A percentile compares a stretch with the other conserved stretches of the same genome.
Evolutionary conservation across 2,329 filamentous ascomycete species (phyloP).

Genomic region (Neoscytalidium dimidiatum): DNA sequence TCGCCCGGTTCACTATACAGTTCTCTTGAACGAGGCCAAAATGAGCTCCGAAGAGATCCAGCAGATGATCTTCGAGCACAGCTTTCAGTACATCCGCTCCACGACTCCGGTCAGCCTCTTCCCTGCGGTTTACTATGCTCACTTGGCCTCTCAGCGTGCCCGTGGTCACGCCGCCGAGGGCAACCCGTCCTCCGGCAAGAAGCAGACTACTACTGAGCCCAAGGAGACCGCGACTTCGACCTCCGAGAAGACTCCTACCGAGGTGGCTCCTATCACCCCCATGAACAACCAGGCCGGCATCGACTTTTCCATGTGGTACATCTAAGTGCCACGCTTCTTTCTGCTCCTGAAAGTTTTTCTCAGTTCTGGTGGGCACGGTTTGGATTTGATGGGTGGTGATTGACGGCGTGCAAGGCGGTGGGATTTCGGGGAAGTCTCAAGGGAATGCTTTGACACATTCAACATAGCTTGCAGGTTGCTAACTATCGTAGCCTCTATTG

Average conservation of each 20-base stretch:
- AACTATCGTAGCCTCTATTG: no score
- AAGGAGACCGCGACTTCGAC: constrained; percentile 31
- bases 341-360: background rate
- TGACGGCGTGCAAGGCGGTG: background rate
- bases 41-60: constrained; percentile 71
- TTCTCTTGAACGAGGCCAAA: constrained; percentile 78
- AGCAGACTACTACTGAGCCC: constrained; percentile 21
- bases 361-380: background rate
- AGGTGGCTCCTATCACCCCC: constrained; percentile 42
- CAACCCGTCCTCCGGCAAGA: constrained; percentile 14
- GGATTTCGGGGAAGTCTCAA: no score
- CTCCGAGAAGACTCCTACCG: constrained; percentile 31
- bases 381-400: background rate
- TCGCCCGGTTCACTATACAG: constrained; percentile 87
- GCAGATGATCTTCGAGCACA: constrained; percentile 90
- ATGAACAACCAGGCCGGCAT: constrained; percentile 44
- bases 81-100: constrained; percentile 88
- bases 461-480: no score
- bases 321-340: constrained; percentile 34
- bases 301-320: constrained; percentile 52
- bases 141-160: constrained; percentile 81
- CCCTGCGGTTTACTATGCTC: constrained; percentile 94
- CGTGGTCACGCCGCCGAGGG: constrained; percentile 58
- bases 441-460: no score
- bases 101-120: constrained; percentile 88